Conservation (phyloP, 805 yeast species). For the Metschnikowia anglica region DNA sequence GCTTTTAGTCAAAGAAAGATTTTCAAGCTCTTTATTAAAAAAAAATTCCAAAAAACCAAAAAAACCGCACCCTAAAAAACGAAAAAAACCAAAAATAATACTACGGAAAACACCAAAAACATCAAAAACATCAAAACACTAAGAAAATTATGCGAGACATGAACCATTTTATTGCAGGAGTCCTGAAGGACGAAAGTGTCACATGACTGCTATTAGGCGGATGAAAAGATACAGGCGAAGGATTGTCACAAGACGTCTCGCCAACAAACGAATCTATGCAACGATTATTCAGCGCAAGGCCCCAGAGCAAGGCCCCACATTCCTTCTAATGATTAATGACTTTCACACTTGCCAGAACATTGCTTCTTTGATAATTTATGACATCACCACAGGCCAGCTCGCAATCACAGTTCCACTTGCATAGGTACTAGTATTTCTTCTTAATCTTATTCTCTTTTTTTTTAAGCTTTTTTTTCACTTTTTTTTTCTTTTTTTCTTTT, state of each 20-base stretch:
- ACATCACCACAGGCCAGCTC: slow-evolving; percentile 6
- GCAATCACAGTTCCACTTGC: no score
- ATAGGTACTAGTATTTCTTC: slow-evolving; percentile 3
- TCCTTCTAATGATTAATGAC: slow-evolving; percentile 8
- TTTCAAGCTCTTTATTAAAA: slow-evolving; percentile 1
- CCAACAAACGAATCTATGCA: slow-evolving; percentile 6
- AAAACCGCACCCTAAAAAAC: slow-evolving; percentile 1
- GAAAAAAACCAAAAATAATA: slow-evolving; percentile 7
- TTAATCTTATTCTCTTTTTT: slow-evolving; percentile 1
- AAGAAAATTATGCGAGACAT: slow-evolving; percentile 5
- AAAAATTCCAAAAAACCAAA: slow-evolving; percentile 3
- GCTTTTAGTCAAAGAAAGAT: background rate
- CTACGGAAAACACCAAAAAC: slow-evolving; percentile 8
- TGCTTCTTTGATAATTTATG: slow-evolving; percentile 5
- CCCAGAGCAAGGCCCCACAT: slow-evolving; percentile 1
- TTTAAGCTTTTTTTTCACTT: no score
- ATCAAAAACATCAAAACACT: background rate
- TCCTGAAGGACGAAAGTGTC: background rate
- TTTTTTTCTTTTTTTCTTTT: slow-evolving; percentile 8
- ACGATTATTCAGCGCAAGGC: slow-evolving; percentile 1
- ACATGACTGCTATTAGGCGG: background rate
- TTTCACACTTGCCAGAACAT: slow-evolving; percentile 5
- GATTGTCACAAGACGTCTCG: background rate
- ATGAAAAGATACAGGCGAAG: slow-evolving; percentile 3
- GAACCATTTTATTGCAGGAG: background rate